Evolutionary conservation across 2,329 filamentous ascomycete genomes (phyloP).

Genomic region (Aspergillus terreus): DNA sequence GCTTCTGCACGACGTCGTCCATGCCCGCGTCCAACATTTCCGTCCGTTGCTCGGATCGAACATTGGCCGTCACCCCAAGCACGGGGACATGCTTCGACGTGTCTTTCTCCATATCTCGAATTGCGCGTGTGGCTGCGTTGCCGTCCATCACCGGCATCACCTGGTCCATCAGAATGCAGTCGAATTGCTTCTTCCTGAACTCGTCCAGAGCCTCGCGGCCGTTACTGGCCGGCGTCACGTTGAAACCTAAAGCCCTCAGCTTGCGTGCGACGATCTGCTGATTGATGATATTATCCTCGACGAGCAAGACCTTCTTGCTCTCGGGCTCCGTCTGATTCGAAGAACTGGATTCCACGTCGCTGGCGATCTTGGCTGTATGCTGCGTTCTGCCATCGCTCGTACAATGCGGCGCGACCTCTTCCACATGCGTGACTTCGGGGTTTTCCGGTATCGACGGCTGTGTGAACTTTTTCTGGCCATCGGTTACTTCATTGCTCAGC

Average conservation of each 20-base stretch:
- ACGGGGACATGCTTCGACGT: slow-evolving; percentile 24
- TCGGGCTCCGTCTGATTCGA: background rate
- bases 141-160: slow-evolving; percentile 86
- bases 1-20: slow-evolving; percentile 75
- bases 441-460: slow-evolving; percentile 12
- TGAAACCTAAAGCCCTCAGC: slow-evolving; percentile 33
- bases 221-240: slow-evolving; percentile 34
- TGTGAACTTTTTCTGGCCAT: slow-evolving; percentile 8
- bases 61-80: slow-evolving; percentile 63
- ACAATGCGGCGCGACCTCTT: slow-evolving; percentile 8
- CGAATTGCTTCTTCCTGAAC: slow-evolving; percentile 39
- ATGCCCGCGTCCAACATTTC: slow-evolving; percentile 70
- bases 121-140: slow-evolving; percentile 66
- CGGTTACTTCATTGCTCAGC: slow-evolving; percentile 16
- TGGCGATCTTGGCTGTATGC: slow-evolving; percentile 10
- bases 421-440: slow-evolving; percentile 10
- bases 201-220: slow-evolving; percentile 43
- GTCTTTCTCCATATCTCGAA: slow-evolving; percentile 63
- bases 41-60: slow-evolving; percentile 68
- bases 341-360: background rate
- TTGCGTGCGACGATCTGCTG: slow-evolving; percentile 37
- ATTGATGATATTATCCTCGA: slow-evolving; percentile 46
- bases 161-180: slow-evolving; percentile 73
- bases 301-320: slow-evolving; percentile 30
- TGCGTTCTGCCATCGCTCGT: slow-evolving; percentile 4